phyloP scores from a whole-genome alignment of 805 yeast species.

The Metschnikowia cubensis region DNA sequence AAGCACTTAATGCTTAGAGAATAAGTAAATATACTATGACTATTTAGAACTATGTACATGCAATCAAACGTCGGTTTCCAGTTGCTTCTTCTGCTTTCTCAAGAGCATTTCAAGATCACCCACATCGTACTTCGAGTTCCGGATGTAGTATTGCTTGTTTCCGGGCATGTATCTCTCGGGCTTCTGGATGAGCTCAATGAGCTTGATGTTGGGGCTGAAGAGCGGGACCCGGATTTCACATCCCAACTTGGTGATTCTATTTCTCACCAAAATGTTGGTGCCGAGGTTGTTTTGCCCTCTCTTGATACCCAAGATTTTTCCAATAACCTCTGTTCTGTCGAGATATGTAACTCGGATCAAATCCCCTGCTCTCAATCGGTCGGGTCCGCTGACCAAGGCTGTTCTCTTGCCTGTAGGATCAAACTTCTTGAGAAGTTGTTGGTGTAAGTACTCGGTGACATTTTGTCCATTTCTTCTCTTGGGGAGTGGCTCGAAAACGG shows the following conservation, averaged over 20 bases:
- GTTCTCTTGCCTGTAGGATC: conserved; percentile 74
- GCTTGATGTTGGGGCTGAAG: conserved; percentile 72
- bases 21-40: neutral
- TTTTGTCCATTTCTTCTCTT: conserved; percentile 44
- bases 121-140: conserved; percentile 66
- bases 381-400: conserved; percentile 45
- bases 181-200: conserved; percentile 73
- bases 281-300: conserved; percentile 58
- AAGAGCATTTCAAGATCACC: conserved; percentile 55
- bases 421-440: conserved; percentile 51
- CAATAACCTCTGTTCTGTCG: conserved; percentile 66
- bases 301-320: conserved; percentile 74
- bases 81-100: conserved; percentile 15
- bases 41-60: conserved; percentile 1
- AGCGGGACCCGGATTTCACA: conserved; percentile 80
- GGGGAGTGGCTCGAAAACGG: conserved; percentile 50
- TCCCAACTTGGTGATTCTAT: conserved; percentile 76
- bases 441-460: conserved; percentile 43
- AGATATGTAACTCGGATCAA: conserved; percentile 69
- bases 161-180: conserved; percentile 68
- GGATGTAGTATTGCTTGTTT: conserved; percentile 86
- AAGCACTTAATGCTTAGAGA: neutral
- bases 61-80: conserved; percentile 1
- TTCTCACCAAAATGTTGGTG: conserved; percentile 75
- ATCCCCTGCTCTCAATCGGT: conserved; percentile 73